Evolutionary conservation across 225 moss, liverwort and hornwort genomes (phyloP), one percentile per base, ranked within the genome.

Genomic region (Marchantia paleacea): DNA sequence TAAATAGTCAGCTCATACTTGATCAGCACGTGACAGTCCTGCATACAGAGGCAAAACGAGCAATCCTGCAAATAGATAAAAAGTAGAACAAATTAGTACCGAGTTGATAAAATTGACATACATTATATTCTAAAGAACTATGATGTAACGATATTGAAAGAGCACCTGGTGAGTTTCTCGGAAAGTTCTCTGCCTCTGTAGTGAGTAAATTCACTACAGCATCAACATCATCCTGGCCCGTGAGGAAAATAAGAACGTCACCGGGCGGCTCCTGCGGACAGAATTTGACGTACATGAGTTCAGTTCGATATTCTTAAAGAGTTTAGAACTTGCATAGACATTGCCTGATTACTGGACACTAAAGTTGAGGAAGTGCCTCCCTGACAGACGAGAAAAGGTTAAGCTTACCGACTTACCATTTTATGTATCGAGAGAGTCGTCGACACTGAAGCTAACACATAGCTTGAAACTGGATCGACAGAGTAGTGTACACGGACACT

Each of bases 221-320:
- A 86, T 95, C 93, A 79, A 97, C 93, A 28, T 97, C 95, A 85
- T 93, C 95, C 87, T 97, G 97, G 50, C 97, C 95, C 10, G 95
- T 94, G 52, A 99, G 89, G 83, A 99, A 99, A 78, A 95, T 85
- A 60, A 99, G 83, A 78, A 99, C 86, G 76, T 99, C 97, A 49
- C 97, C 97, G 15, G 92, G 89, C 6, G 83, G 90, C 85, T 99
- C 95, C 84, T 89, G 85, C 26, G 5, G 24, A 69, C 39, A 84
- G 9, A 55, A 39, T n/a, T 10, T 26, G 1, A 73, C 15, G 11
- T 53, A n/a, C 24, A 73, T 13, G 50, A 53, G 57, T 19, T 57
- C 57, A 12, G 57, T 12, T 12, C 6, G 13, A 57, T 57, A 12
- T 57, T 19, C 19, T 51, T 24, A 15, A 50, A 4, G 51, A 3